A percentile compares a stretch with the other conserved stretches of the same genome.
Evolutionary conservation across 768 basidiomycete species (phyloP).

Genomic region (Termitomyces eurrhizus): DNA sequence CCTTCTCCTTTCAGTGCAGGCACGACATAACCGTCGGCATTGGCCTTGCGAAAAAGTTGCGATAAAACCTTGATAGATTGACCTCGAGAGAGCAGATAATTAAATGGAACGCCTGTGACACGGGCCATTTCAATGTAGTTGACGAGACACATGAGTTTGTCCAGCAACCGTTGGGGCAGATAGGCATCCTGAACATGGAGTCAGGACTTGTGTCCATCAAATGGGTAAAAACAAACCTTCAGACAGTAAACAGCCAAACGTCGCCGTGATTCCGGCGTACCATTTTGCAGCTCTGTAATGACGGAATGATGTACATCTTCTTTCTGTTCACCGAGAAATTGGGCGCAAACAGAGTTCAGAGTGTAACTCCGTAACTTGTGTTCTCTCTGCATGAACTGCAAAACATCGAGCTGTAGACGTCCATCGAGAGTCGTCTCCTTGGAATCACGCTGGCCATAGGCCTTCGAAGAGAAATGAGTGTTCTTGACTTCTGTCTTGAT

Average conservation of each 20-base stretch:
- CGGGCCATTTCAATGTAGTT: conserved; percentile 99
- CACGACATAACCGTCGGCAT: conserved; percentile 86
- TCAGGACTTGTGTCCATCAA: background rate
- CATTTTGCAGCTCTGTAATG: conserved; percentile 97
- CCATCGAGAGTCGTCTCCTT: conserved; percentile 92
- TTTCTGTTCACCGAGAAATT: conserved; percentile 98
- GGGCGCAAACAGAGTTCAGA: conserved; percentile 95
- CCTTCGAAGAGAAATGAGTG: conserved; percentile 97
- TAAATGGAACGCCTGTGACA: conserved; percentile 99
- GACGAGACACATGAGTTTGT: conserved; percentile 98
- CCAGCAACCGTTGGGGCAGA: conserved; percentile 91
- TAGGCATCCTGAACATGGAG: conserved; percentile 78
- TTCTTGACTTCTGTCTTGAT: conserved; percentile 78
- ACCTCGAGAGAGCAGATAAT: conserved; percentile 87
- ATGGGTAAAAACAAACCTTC: conserved; percentile 53
- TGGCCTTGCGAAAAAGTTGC: conserved; percentile 91
- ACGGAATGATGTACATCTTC: conserved; percentile 99
- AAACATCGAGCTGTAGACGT: conserved; percentile 89
- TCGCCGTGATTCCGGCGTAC: conserved; percentile 87
- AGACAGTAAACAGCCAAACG: conserved; percentile 96
- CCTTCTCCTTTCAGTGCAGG: conserved; percentile 87
- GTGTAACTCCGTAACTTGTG: conserved; percentile 97
- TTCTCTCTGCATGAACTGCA: conserved; percentile 98
- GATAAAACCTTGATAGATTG: conserved; percentile 99
- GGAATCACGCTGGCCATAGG: conserved; percentile 94